A percentile compares a stretch with the other conserved stretches of the same genome.
Evolutionary conservation across 2,329 filamentous ascomycete genomes (phyloP).

Genomic region (Cladosporium oxysporum): DNA sequence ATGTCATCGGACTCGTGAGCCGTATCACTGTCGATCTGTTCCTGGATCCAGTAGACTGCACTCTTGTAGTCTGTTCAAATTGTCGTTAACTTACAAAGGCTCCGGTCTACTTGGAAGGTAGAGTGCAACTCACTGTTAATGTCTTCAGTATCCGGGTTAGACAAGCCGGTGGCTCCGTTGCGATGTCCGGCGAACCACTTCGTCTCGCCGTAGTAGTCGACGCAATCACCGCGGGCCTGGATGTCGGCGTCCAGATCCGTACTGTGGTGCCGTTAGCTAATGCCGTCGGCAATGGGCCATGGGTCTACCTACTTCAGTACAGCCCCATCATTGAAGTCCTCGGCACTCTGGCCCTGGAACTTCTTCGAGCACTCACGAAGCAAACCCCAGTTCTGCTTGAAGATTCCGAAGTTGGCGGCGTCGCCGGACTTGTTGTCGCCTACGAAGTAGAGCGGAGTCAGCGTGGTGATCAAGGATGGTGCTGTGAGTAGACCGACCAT

Average conservation of each 20-base stretch:
- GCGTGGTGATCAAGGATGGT: not conserved
- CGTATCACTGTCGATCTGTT: not conserved
- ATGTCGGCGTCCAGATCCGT: not conserved
- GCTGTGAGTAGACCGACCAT: not conserved
- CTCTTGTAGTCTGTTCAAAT: not conserved
- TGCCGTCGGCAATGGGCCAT: not conserved
- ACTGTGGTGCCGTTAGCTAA: not conserved
- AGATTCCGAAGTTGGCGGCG: conserved; percentile 7
- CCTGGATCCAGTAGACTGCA: not conserved
- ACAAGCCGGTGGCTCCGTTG: not conserved
- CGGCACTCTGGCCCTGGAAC: not conserved
- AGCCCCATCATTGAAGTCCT: not conserved
- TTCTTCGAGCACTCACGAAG: not conserved
- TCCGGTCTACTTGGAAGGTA: not conserved
- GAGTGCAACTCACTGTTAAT: not conserved
- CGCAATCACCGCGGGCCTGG: not conserved
- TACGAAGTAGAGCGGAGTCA: not conserved
- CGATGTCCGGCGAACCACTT: not conserved
- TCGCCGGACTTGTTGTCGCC: conserved; percentile 10
- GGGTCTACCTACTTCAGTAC: not conserved
- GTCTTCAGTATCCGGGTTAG: not conserved
- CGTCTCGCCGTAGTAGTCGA: not conserved
- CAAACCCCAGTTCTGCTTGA: not conserved
- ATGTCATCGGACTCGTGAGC: not conserved
- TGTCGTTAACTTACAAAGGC: not conserved